Conservation (phyloP, 257 asterid genomes). For the Cordia subcordata region DNA sequence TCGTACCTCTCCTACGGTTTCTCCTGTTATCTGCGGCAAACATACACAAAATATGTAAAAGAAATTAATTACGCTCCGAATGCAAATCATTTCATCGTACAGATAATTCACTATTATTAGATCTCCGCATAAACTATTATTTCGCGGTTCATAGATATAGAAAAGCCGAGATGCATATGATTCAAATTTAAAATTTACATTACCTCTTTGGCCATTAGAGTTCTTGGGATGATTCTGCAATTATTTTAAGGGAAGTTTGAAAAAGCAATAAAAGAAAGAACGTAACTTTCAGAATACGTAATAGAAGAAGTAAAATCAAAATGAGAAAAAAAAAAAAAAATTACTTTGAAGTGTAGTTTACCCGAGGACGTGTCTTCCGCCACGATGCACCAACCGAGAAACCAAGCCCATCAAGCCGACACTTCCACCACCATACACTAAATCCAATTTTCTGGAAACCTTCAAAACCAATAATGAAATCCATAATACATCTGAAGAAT, state of each 20-base stretch:
- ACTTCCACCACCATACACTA: slow-evolving; percentile 37
- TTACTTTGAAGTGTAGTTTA: not conserved
- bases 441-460: slow-evolving; percentile 28
- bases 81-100: no score
- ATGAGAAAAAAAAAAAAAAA: not conserved
- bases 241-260: not conserved
- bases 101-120: no score
- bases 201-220: slow-evolving; percentile 29
- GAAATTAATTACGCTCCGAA: no score
- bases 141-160: no score
- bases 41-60: no score
- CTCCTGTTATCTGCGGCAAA: slow-evolving; percentile 41
- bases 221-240: slow-evolving; percentile 26
- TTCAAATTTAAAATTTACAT: not conserved
- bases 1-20: slow-evolving; percentile 49
- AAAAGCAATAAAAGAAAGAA: not conserved
- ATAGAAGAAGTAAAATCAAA: not conserved
- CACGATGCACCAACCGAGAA: slow-evolving; percentile 27
- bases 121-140: no score
- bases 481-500: no score
- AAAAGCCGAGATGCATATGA: no score
- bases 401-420: slow-evolving; percentile 34
- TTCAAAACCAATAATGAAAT: not conserved
- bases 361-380: slow-evolving; percentile 40
- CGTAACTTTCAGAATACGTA: not conserved